Evolutionary conservation across 2,329 filamentous ascomycete genomes (phyloP).

Genomic region (Exophiala sp.): DNA sequence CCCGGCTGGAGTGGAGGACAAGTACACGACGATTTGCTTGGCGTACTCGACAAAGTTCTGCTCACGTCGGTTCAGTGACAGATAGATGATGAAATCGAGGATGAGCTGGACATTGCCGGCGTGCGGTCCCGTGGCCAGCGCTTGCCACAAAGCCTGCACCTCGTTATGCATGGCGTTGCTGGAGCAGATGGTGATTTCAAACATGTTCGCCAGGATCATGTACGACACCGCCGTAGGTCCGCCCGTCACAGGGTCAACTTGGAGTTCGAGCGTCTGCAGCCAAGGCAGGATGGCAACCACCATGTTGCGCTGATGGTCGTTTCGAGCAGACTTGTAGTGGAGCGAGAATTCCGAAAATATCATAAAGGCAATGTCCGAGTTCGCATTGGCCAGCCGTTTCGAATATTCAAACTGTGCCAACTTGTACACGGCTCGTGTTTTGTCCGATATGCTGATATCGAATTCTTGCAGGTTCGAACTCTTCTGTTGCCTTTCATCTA

Average conservation of each 20-base stretch:
- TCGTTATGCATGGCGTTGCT: slow-evolving; percentile 87
- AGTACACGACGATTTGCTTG: slow-evolving; percentile 94
- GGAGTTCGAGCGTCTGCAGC: slow-evolving; percentile 90
- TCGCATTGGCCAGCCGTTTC: slow-evolving; percentile 77
- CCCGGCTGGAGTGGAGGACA: slow-evolving; percentile 78
- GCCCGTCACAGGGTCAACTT: slow-evolving; percentile 76
- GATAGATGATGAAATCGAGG: slow-evolving; percentile 89
- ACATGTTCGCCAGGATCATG: slow-evolving; percentile 86
- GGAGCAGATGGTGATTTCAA: slow-evolving; percentile 93
- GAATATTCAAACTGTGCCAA: slow-evolving; percentile 95
- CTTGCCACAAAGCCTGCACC: slow-evolving; percentile 95
- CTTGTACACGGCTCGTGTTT: slow-evolving; percentile 97
- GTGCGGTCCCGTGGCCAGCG: slow-evolving; percentile 84
- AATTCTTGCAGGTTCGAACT: slow-evolving; percentile 93
- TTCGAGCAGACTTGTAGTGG: slow-evolving; percentile 82
- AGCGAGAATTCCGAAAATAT: slow-evolving; percentile 93
- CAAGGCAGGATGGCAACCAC: slow-evolving; percentile 91
- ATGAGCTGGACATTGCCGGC: slow-evolving; percentile 91
- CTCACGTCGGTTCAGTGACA: slow-evolving; percentile 88
- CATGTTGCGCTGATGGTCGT: slow-evolving; percentile 83
- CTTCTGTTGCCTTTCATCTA: slow-evolving; percentile 77
- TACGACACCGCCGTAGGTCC: slow-evolving; percentile 88
- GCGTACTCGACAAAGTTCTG: slow-evolving; percentile 98
- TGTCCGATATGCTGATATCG: slow-evolving; percentile 96
- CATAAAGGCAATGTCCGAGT: slow-evolving; percentile 82